Conservation (phyloP, 768 basidiomycete species). For the Lyophyllum semitale region DNA sequence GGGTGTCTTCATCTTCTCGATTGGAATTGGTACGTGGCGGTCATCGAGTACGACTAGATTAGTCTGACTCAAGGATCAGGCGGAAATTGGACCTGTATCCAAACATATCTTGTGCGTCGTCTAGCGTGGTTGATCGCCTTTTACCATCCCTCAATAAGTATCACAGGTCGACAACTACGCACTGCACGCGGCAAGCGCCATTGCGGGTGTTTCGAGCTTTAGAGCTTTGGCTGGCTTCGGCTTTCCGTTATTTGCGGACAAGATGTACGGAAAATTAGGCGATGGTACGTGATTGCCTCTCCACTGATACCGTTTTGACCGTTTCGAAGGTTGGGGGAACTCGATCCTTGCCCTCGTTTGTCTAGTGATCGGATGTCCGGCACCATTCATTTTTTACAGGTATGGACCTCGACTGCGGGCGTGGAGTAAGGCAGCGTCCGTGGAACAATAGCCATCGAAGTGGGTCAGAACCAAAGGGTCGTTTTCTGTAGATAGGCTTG, state of each 20-base stretch:
- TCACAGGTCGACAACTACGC: conserved; percentile 84
- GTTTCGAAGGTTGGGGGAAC: conserved; percentile 49
- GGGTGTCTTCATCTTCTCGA: conserved; percentile 49
- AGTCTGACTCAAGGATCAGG: conserved; percentile 16
- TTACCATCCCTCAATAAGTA: conserved; percentile 23
- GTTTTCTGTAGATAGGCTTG: neutral
- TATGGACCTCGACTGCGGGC: conserved; percentile 38
- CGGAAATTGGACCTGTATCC: conserved; percentile 47
- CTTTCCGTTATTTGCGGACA: conserved; percentile 65
- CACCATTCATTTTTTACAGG: conserved; percentile 43
- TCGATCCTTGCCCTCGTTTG: conserved; percentile 56
- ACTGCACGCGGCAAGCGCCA: conserved; percentile 61
- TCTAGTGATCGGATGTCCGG: conserved; percentile 54
- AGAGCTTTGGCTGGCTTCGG: conserved; percentile 61
- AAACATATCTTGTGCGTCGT: conserved; percentile 55
- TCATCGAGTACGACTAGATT: neutral
- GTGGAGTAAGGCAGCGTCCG: conserved; percentile 36
- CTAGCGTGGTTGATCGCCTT: conserved; percentile 19
- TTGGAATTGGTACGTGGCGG: conserved; percentile 44
- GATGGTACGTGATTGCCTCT: conserved; percentile 26
- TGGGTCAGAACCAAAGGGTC: neutral
- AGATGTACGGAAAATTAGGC: conserved; percentile 55
- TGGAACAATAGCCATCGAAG: conserved; percentile 23
- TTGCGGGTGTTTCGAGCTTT: conserved; percentile 57
- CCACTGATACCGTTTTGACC: neutral